Conservation (phyloP, 2,329 filamentous ascomycete genomes). For the Triangularia setosa region DNA sequence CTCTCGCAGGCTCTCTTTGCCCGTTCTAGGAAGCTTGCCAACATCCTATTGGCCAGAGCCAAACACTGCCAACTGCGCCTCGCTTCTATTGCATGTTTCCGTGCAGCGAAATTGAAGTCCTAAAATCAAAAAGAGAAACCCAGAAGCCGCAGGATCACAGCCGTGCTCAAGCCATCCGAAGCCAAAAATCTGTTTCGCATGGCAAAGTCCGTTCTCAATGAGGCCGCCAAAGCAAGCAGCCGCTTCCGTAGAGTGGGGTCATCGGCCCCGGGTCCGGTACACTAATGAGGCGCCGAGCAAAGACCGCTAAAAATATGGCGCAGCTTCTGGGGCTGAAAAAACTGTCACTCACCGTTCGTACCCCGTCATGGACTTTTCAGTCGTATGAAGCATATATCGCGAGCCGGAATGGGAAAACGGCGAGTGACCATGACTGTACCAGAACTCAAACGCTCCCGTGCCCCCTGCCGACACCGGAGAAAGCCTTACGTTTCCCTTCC, state of each 20-base stretch:
- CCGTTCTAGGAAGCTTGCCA: not conserved
- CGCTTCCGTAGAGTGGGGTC: not conserved
- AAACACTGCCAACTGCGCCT: not conserved
- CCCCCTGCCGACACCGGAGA: conserved; percentile 7
- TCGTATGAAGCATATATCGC: conserved; percentile 1
- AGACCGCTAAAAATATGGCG: conserved; percentile 23
- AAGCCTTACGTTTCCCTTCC: conserved; percentile 20
- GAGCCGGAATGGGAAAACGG: not conserved
- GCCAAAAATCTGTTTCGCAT: not conserved
- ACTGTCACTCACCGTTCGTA: conserved; percentile 8
- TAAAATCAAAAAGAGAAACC: not conserved
- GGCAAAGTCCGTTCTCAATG: not conserved
- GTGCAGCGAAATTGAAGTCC: not conserved
- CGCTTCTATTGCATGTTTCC: not conserved
- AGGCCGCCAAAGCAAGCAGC: conserved; percentile 3
- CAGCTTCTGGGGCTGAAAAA: conserved; percentile 25
- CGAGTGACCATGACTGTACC: not conserved
- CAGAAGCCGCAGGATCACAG: conserved; percentile 8
- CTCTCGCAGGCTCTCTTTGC: conserved; percentile 11
- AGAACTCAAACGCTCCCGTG: not conserved
- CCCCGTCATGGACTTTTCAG: conserved; percentile 10
- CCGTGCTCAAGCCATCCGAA: conserved; percentile 10
- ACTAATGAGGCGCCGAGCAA: conserved; percentile 12
- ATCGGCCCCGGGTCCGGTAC: conserved; percentile 11
- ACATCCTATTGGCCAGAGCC: not conserved